Base-by-base conservation (phyloP, 129 eudicot genomes). In the Chrysanthemum makinoi region DNA sequence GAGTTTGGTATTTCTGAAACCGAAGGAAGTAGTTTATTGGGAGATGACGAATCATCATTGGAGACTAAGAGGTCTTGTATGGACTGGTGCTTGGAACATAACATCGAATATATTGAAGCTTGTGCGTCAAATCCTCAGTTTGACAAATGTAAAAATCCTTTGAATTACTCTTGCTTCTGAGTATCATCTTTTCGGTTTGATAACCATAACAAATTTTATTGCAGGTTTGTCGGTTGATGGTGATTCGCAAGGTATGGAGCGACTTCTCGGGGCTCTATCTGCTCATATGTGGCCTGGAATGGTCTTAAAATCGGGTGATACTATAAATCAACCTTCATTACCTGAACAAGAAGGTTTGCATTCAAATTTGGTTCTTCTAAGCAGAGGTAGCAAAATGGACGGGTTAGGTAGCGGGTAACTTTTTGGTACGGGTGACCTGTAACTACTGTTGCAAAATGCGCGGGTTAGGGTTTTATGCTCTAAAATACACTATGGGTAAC, bases 211-310 rank as follows among this genome's bases (percentile, higher is more conserved):
- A 20, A 69, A 50, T 75, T 56, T 49, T 62, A 39, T 72, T 68
- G 20, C 85, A 95, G 99, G 99, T 80, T 73, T 95, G 65, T 95
- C 96, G n/a, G 82, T 94, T 69, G 89, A 86, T 71, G 98, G 98
- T 46, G 98, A 94, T 83, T 94, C 89, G 7, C 98, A 89, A 22
- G 24, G 24, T 22, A 1, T 22, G 24, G 24, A 22, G 24, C 24
- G 24, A 22, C 24, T 22, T 22, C 24, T 22, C 24, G 24, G 24
- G 24, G 24, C 24, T 22, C 24, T 22, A 22, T 22, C 24, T 22
- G 24, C 24, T 22, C 24, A 22, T 22, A 22, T 22, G 24, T 22
- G 24, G 24, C 24, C 24, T 22, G 24, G 24, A 22, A 22, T 22
- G 24, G 24, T 22, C 24, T 22, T 22, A 22, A 20, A 22, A 22